Evolutionary conservation across 371 early-diverging fungal species (phyloP).

Genomic region (Capniomyces stellatus): DNA sequence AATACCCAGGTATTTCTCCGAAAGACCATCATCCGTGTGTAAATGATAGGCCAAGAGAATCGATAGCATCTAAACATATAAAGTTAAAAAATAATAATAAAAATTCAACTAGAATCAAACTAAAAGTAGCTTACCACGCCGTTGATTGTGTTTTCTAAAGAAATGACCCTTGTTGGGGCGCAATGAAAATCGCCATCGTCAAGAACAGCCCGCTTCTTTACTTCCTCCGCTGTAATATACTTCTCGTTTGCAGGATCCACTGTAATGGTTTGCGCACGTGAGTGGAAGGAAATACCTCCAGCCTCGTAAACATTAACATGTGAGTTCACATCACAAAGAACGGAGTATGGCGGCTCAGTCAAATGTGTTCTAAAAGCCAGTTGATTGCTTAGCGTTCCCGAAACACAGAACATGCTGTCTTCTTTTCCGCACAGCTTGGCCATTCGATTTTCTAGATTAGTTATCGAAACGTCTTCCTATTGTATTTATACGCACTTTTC

Average conservation of each 20-base stretch:
- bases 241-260: slow-evolving; percentile 35
- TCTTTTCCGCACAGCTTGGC: slow-evolving; percentile 60
- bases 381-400: slow-evolving; percentile 83
- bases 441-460: slow-evolving; percentile 46
- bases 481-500: neutral
- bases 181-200: slow-evolving; percentile 29
- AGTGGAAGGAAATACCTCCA: slow-evolving; percentile 64
- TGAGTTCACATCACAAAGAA: slow-evolving; percentile 57
- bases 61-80: neutral
- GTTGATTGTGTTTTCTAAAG: slow-evolving; percentile 76
- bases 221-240: slow-evolving; percentile 42
- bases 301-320: slow-evolving; percentile 72
- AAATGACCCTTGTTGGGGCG: slow-evolving; percentile 69
- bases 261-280: slow-evolving; percentile 54
- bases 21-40: too few species aligned
- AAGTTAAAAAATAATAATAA: neutral
- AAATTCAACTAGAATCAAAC: neutral
- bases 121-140: slow-evolving; percentile 35
- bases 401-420: slow-evolving; percentile 61
- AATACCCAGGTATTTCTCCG: too few species aligned
- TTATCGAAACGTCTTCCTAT: slow-evolving; percentile 50
- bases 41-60: too few species aligned
- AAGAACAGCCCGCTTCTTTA: slow-evolving; percentile 27
- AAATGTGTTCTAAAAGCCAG: slow-evolving; percentile 64
- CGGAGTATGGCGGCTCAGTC: slow-evolving; percentile 57